Conservation (phyloP, 1,139 yeast species). For the Candida sanyaensis region DNA sequence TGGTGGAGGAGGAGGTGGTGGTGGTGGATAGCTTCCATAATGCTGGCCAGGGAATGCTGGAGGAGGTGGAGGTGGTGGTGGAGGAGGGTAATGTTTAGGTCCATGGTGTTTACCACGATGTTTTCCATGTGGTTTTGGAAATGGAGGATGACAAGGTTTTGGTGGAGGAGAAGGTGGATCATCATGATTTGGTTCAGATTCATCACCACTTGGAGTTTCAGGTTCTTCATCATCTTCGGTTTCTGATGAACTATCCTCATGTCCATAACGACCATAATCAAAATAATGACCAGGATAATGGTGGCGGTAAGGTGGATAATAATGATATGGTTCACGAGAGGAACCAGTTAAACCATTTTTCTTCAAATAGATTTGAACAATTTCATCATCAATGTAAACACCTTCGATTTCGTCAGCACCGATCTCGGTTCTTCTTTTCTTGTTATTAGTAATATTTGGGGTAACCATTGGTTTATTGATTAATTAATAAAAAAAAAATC, state of each 20-base stretch:
- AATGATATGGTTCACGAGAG: not conserved
- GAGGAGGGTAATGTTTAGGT: constrained; percentile 1
- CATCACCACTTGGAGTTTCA: not conserved
- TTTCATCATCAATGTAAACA: not conserved
- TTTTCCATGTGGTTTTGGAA: not conserved
- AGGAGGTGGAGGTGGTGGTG: constrained; percentile 7
- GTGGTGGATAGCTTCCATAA: not conserved
- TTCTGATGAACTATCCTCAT: not conserved
- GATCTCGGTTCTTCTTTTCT: not conserved
- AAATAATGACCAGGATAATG: not conserved
- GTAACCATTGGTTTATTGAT: not conserved
- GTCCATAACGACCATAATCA: not conserved
- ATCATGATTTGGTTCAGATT: not conserved
- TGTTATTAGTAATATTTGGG: not conserved
- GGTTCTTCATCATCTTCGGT: not conserved
- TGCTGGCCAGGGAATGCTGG: constrained; percentile 6
- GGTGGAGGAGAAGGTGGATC: not conserved
- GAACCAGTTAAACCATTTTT: not conserved
- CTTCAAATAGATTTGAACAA: not conserved
- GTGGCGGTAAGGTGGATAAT: not conserved
- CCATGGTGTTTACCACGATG: not conserved
- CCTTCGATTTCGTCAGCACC: not conserved
- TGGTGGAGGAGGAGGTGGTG: constrained; percentile 5
- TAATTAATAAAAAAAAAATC: not conserved
- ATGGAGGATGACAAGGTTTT: not conserved